Evolutionary conservation across 352 stramenopile genomes (phyloP), one percentile per base, ranked within the genome.

Genomic region (Phytophthora quininea): DNA sequence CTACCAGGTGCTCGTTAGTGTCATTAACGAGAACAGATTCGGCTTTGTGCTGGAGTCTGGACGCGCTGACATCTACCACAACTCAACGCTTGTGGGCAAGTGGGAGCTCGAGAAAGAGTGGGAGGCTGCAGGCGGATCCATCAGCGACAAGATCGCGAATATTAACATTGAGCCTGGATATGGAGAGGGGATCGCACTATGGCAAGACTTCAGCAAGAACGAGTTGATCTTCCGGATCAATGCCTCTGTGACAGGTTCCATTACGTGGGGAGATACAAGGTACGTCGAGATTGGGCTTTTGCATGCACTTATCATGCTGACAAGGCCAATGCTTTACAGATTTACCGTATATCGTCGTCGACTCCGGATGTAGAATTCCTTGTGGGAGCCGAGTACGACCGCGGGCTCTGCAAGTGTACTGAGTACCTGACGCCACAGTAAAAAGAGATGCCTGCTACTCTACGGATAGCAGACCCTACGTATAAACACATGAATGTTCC

Each of bases 21-120:
- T 93, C 31, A 89, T 94, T 62, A 96, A 96, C 64, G 88, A 96
- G 69, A 96, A 96, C 67, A 85, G 88, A 32, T 96, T 96, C 43
- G 88, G 83, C 3, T 96, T 96, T 47, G 67, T 92, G 43, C 62
- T 96, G 3, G 81, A 93, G 48, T 74, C 85, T n/a, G 88, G 86
- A 9, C 69, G 64, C 3, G 86, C 86, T 43, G 82, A 95, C 43
- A 95, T 96, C 56, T 92, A 94, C 68, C 88, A 96, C 71, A 89
- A 89, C 49, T 68, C 73, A 27, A 82, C 76, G 15, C 79, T 82
- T 45, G 82, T 96, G 32, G 88, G 88, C 14, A 78, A 77, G 15
- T 96, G 88, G 88, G 73, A 86, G 33, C 65, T 94, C 19, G 80
- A 89, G 30, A 68, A 76, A n/a, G 76, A 79, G 15, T 91, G 77